Evolutionary conservation across 108 stramenopile species (phyloP), one percentile per base, ranked within the genome.

Genomic region (Skeletonema menzelii): DNA sequence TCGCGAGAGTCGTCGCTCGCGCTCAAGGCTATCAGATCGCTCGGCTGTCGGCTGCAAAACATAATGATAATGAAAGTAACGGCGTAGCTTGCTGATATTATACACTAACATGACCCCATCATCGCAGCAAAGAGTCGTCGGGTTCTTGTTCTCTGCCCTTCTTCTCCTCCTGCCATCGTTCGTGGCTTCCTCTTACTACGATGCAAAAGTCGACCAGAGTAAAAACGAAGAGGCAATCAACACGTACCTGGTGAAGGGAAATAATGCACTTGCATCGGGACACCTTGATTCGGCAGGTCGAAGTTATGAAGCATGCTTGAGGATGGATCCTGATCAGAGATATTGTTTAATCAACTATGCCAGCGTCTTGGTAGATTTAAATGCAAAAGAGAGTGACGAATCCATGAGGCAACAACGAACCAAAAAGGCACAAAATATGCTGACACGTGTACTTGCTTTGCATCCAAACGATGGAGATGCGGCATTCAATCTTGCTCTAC

Each of bases 401-500:
- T 13, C 5, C 0, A 61, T 20, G 30, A 42, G 63, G 26, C 49
- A 58, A 17, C 53, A 70, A 56, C 56, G 66, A 20, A 26, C 30
- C 27, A 19, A 57, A 7, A 67, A 55, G 37, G 81, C 81, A 12
- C 38, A 66, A 24, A 11, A 28, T 22, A 28, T 72, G 40, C 58
- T 78, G 30, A 57, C 64, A 53, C 59, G 57, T 26, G 77, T 67
- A 3, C 59, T 82, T 3, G 15, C 8, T 0, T n/a, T 72, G 22
- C 59, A 78, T 28, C 81, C 81, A 24, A 46, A 58, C 8, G 77
- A 82, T 22, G 74, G 74, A 22, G 81, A 82, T 65, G 77, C 81
- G 0, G 71, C 81, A 44, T 82, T 82, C 81, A 84, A 84, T 55
- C 79, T 84, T 12, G 83, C 79, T 10, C 13, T 76, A 12, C 37